Percentiles rank a stretch among this genome's conserved stretches.
Conservation (phyloP, 768 basidiomycete genomes). For the Hemileccinum impolitum region DNA sequence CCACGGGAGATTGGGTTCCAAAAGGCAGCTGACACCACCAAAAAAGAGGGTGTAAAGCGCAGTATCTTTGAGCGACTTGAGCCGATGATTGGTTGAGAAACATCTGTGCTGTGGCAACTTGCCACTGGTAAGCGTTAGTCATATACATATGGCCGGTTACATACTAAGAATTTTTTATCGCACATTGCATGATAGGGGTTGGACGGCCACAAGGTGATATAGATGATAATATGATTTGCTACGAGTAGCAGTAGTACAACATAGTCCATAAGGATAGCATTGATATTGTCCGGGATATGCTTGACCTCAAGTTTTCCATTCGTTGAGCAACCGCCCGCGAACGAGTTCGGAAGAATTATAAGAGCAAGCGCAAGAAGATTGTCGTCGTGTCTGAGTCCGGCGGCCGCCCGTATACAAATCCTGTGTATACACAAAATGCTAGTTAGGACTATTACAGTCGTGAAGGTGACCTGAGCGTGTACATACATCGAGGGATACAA, state of each 20-base stretch:
- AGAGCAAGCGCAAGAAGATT: slow-evolving; percentile 39
- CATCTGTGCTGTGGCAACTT: slow-evolving; percentile 33
- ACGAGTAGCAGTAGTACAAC: slow-evolving; percentile 42
- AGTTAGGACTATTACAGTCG: background rate
- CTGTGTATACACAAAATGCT: slow-evolving; percentile 15
- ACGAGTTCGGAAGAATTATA: slow-evolving; percentile 38
- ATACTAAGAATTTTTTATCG: slow-evolving; percentile 2
- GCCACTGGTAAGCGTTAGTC: too few relatives aligned
- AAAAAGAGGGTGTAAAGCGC: slow-evolving; percentile 53
- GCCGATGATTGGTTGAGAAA: slow-evolving; percentile 42
- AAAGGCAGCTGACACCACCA: slow-evolving; percentile 43
- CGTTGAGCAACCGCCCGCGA: slow-evolving; percentile 48
- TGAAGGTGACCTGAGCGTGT: background rate
- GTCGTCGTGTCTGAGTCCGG: slow-evolving; percentile 47
- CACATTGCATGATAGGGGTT: slow-evolving; percentile 47
- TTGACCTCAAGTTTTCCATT: slow-evolving; percentile 53
- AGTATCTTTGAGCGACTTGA: slow-evolving; percentile 44
- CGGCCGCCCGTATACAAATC: slow-evolving; percentile 52
- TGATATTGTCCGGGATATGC: slow-evolving; percentile 37
- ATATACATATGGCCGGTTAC: background rate
- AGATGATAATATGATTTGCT: slow-evolving; percentile 3
- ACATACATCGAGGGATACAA: slow-evolving; percentile 52
- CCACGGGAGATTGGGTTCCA: background rate
- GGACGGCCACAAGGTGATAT: slow-evolving; percentile 50
- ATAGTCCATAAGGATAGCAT: slow-evolving; percentile 47